These are phyloP conservation scores for Hondaea fermentalgiana DNA, from an alignment of 108 stramenopile genomes.

Conservation along the genomic window DNA sequence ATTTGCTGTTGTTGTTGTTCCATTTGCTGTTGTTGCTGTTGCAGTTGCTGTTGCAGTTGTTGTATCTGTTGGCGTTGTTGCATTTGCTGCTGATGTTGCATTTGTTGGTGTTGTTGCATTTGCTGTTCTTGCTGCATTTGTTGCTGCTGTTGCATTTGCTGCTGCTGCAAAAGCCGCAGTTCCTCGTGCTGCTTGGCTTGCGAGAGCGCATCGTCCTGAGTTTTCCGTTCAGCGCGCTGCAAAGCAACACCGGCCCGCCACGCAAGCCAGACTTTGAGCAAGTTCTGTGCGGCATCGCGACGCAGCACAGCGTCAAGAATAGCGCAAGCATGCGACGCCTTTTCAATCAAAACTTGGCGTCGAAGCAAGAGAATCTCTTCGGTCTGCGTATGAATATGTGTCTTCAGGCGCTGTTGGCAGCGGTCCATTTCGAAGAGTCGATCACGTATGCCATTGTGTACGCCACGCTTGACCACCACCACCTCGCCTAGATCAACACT, in stretches of 20 bases:
- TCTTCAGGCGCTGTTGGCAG: neutral
- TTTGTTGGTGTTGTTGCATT: neutral
- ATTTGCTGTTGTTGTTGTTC: neutral
- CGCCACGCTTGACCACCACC: neutral
- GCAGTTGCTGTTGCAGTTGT: too few species aligned
- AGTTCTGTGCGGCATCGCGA: neutral
- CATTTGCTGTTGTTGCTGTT: neutral
- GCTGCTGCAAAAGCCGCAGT: too few species aligned
- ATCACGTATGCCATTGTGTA: neutral
- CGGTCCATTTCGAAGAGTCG: neutral
- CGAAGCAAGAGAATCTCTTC: neutral
- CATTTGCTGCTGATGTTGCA: too few species aligned
- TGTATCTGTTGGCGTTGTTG: too few species aligned
- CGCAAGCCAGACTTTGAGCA: neutral
- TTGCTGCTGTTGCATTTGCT: too few species aligned
- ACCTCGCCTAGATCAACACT: too few species aligned
- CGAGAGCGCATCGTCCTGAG: too few species aligned
- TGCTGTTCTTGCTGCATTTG: too few species aligned
- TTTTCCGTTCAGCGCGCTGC: too few species aligned
- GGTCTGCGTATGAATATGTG: neutral
- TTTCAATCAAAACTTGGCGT: neutral
- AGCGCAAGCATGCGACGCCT: neutral
- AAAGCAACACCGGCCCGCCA: neutral
- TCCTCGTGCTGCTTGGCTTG: too few species aligned
- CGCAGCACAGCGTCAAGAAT: neutral